Percentiles rank a stretch among this genome's conserved stretches.
These are phyloP conservation scores for Nicotiana tabacum DNA, from an alignment of 257 asterid genomes.

Conservation along the genomic window DNA sequence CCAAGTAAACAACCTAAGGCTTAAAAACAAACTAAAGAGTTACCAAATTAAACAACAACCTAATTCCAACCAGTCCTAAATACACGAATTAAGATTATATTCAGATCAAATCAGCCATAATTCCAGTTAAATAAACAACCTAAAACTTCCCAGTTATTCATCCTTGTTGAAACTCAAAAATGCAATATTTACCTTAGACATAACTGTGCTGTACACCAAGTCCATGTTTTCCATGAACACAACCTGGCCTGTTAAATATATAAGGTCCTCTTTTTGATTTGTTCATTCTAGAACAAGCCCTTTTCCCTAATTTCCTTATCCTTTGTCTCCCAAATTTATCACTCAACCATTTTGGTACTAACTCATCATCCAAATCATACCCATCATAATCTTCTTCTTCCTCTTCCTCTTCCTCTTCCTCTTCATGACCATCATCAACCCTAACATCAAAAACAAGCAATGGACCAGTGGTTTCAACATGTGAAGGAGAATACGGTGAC, in stretches of 20 bases:
- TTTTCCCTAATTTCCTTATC: constrained; percentile 68
- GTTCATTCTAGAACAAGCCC: constrained; percentile 37
- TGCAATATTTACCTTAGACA: constrained; percentile 9
- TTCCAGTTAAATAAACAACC: constrained; percentile 20
- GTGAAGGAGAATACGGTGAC: constrained; percentile 17
- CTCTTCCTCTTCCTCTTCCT: constrained; percentile 15
- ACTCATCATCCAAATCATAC: constrained; percentile 54
- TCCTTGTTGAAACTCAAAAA: not conserved
- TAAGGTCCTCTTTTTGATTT: constrained; percentile 48
- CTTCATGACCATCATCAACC: constrained; percentile 1
- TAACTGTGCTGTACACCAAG: constrained; percentile 34
- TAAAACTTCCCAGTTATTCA: constrained; percentile 3
- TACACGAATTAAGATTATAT: not conserved
- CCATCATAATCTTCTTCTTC: constrained; percentile 27
- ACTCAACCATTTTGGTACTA: constrained; percentile 63
- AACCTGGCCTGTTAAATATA: constrained; percentile 53
- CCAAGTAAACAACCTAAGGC: not conserved
- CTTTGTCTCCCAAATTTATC: constrained; percentile 62
- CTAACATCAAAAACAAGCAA: constrained; percentile 17
- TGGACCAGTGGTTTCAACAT: constrained; percentile 12
- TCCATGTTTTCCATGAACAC: constrained; percentile 43
- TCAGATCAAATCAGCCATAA: constrained; percentile 5
- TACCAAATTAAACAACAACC: not conserved
- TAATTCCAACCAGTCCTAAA: not conserved
- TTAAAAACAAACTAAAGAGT: not conserved